Evolutionary conservation across 345 rosid genomes (phyloP).

Genomic region (Rhizophora apiculata): DNA sequence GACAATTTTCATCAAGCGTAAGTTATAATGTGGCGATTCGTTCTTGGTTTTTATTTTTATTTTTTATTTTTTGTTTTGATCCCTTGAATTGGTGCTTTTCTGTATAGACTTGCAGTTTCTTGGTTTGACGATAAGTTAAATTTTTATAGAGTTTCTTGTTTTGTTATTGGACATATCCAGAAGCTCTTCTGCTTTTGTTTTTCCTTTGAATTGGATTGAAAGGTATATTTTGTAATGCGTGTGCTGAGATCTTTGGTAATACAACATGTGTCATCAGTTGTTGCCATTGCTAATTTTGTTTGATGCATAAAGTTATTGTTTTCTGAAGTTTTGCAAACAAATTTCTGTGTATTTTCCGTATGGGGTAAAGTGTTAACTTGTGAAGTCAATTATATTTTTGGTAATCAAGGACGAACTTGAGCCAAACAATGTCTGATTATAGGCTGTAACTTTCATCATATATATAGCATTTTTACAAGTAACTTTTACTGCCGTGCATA

Average conservation of each 20-base stretch:
- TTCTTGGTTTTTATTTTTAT: no score
- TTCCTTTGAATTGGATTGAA: neutral
- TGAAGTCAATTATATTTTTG: neutral
- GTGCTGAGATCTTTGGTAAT: slow-evolving; percentile 2
- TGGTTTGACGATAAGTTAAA: neutral
- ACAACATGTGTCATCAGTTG: neutral
- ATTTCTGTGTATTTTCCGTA: neutral
- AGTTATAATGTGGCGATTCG: slow-evolving; percentile 25
- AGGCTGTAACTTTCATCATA: neutral
- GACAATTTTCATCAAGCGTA: slow-evolving; percentile 74
- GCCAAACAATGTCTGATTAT: no score
- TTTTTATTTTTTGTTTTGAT: neutral
- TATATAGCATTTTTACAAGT: neutral
- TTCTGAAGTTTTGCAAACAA: neutral
- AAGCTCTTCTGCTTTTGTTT: neutral
- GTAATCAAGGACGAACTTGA: no score
- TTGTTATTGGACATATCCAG: neutral
- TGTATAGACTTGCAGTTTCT: slow-evolving; percentile 2
- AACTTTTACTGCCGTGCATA: no score
- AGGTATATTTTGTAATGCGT: slow-evolving; percentile 1
- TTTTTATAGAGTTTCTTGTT: neutral
- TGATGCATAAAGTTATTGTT: neutral
- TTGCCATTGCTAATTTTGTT: neutral
- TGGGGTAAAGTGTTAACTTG: neutral
- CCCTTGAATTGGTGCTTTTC: slow-evolving; percentile 1